These are phyloP conservation scores for Phytophthora agathidicida DNA, from an alignment of 352 stramenopile species.

Conservation along the genomic window DNA sequence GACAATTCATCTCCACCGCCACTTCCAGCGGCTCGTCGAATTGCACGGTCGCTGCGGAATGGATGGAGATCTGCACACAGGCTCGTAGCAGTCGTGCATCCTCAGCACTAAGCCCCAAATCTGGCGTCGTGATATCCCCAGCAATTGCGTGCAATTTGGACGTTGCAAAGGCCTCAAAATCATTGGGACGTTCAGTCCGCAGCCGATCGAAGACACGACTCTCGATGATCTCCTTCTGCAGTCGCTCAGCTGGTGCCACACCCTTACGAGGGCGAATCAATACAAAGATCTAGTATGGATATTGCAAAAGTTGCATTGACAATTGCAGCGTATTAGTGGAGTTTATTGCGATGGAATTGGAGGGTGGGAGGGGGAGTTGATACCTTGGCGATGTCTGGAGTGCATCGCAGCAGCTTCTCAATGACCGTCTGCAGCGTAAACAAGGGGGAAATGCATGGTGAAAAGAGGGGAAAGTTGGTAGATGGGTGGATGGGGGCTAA, in stretches of 20 bases:
- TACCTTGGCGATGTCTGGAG: slow-evolving; percentile 61
- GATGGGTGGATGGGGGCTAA: neutral
- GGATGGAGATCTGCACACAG: slow-evolving; percentile 72
- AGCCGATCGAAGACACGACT: slow-evolving; percentile 80
- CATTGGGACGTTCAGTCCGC: slow-evolving; percentile 47
- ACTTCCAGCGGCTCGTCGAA: slow-evolving; percentile 90
- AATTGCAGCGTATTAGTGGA: neutral
- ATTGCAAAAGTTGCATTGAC: neutral
- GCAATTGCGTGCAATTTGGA: slow-evolving; percentile 69
- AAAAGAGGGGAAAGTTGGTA: neutral
- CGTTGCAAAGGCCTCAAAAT: slow-evolving; percentile 55
- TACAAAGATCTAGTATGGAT: slow-evolving; percentile 70
- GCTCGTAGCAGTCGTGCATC: slow-evolving; percentile 54
- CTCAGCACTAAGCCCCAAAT: slow-evolving; percentile 55
- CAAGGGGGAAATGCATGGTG: slow-evolving; percentile 1
- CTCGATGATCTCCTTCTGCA: slow-evolving; percentile 80
- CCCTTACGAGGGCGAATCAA: slow-evolving; percentile 84
- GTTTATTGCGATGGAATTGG: neutral
- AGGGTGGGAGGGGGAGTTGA: neutral
- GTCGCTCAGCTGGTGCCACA: slow-evolving; percentile 46
- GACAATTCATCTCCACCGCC: slow-evolving; percentile 86
- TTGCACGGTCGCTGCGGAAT: slow-evolving; percentile 87
- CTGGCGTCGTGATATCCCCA: slow-evolving; percentile 71
- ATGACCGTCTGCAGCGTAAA: slow-evolving; percentile 55
- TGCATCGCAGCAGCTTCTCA: slow-evolving; percentile 81